Percentiles rank a stretch among this genome's conserved stretches.
phyloP scores from a whole-genome alignment of 202 grass and related monocot species.

The Schoenoplectus triqueter region DNA sequence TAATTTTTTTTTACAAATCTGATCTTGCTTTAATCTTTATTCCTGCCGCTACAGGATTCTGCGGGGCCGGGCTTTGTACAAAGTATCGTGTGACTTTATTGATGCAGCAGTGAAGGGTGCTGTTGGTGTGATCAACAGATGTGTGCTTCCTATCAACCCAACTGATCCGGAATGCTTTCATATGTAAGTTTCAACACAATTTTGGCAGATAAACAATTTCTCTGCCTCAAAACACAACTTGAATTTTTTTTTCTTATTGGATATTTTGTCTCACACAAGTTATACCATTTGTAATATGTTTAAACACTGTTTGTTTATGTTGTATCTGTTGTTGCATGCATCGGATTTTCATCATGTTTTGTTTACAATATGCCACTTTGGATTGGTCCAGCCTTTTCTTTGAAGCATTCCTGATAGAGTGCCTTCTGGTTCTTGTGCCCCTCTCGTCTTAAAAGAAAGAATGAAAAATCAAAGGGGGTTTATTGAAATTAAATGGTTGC shows the following conservation, averaged over 20 bases:
- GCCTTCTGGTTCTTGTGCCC: neutral
- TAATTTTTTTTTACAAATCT: neutral
- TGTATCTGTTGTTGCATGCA: neutral
- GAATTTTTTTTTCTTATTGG: neutral
- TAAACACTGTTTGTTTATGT: neutral
- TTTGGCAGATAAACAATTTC: neutral
- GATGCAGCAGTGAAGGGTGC: conserved; percentile 98
- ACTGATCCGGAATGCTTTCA: conserved; percentile 99
- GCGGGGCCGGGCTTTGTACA: conserved; percentile 94
- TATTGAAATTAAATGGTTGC: neutral
- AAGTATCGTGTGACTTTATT: conserved; percentile 98
- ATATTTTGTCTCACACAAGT: neutral
- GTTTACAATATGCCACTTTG: neutral
- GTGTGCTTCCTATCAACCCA: conserved; percentile 96
- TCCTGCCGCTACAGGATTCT: conserved; percentile 69
- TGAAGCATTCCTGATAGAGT: neutral
- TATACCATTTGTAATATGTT: neutral
- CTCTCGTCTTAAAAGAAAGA: neutral
- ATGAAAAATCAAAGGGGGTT: neutral
- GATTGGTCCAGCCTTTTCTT: neutral
- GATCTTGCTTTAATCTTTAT: conserved; percentile 14
- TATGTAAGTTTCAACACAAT: conserved; percentile 67
- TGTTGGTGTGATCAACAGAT: conserved; percentile 96
- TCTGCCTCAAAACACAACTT: neutral
- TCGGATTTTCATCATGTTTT: neutral